A percentile compares a stretch with the other conserved stretches of the same genome.
These are phyloP conservation scores for Nicotiana undulata DNA, from an alignment of 257 asterid species.

Conservation along the genomic window DNA sequence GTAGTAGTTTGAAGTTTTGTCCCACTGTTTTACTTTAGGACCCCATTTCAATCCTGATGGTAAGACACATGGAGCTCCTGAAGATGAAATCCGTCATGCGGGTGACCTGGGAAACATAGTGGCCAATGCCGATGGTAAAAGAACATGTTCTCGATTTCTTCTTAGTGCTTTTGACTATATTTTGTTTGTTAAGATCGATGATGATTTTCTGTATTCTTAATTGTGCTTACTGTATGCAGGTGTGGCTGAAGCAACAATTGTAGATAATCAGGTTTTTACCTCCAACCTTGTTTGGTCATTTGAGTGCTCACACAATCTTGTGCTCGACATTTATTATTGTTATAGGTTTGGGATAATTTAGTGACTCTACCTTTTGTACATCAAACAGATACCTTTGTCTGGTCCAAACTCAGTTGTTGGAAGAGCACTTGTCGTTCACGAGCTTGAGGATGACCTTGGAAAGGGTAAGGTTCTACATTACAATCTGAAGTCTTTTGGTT, in stretches of 20 bases:
- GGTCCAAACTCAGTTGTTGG: conserved; percentile 91
- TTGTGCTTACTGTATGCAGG: conserved; percentile 39
- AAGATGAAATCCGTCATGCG: conserved; percentile 93
- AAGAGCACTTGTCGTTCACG: conserved; percentile 94
- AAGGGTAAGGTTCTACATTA: conserved; percentile 50
- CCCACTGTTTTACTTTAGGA: conserved; percentile 33
- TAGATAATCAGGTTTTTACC: conserved; percentile 59
- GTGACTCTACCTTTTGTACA: background rate
- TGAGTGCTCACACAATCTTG: background rate
- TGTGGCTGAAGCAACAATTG: conserved; percentile 82
- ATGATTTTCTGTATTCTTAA: conserved; percentile 4
- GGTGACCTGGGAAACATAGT: conserved; percentile 99
- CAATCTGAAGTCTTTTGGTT: background rate
- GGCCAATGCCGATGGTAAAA: conserved; percentile 81
- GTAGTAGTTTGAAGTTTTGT: background rate
- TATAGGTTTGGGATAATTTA: background rate
- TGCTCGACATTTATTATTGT: background rate
- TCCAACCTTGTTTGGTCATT: conserved; percentile 5
- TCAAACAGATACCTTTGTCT: conserved; percentile 62
- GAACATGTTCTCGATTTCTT: background rate
- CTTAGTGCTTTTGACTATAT: background rate
- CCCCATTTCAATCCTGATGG: conserved; percentile 85
- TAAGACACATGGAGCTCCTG: conserved; percentile 91
- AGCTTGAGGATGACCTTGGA: conserved; percentile 93
- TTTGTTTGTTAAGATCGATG: background rate